A percentile compares a stretch with the other conserved stretches of the same genome.
phyloP scores from a whole-genome alignment of 139 green algal species.

The Diplosphaera chodatii region DNA sequence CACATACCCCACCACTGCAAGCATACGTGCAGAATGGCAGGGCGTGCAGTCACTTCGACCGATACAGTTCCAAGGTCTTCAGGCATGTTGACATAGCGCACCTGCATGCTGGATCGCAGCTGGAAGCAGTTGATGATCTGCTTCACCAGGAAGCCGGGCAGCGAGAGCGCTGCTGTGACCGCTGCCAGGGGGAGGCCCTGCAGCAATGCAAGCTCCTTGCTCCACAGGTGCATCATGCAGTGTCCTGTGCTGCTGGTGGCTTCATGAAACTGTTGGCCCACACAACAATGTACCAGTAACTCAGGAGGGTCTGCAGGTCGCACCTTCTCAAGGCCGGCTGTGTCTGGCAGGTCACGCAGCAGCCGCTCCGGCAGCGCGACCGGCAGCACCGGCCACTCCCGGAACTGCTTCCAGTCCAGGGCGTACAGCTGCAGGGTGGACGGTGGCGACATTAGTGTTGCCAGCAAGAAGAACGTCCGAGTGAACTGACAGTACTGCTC shows the following conservation, averaged over 20 bases:
- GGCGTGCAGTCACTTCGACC: neutral
- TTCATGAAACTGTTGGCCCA: too few relatives aligned
- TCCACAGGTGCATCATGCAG: neutral
- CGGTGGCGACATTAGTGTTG: conserved; percentile 11
- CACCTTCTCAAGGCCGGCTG: neutral
- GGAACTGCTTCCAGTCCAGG: conserved; percentile 21
- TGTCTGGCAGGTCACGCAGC: neutral
- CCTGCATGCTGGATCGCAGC: conserved; percentile 38
- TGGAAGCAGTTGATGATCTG: conserved; percentile 75
- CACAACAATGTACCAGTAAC: too few relatives aligned
- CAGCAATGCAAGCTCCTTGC: neutral
- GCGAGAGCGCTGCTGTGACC: conserved; percentile 26
- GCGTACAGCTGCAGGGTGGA: conserved; percentile 32
- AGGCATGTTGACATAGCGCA: neutral
- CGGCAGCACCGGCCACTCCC: conserved; percentile 4
- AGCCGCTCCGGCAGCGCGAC: conserved; percentile 8
- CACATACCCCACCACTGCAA: too few relatives aligned
- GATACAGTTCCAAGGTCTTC: neutral
- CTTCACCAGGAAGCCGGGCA: conserved; percentile 62
- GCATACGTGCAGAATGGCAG: too few relatives aligned
- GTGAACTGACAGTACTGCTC: too few relatives aligned
- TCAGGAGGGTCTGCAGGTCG: neutral
- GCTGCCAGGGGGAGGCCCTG: conserved; percentile 16
- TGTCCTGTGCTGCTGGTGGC: neutral
- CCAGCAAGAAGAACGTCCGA: too few relatives aligned